These are phyloP conservation scores for Eucalyptus microcorys DNA, from an alignment of 345 rosid genomes.

Conservation along the genomic window DNA sequence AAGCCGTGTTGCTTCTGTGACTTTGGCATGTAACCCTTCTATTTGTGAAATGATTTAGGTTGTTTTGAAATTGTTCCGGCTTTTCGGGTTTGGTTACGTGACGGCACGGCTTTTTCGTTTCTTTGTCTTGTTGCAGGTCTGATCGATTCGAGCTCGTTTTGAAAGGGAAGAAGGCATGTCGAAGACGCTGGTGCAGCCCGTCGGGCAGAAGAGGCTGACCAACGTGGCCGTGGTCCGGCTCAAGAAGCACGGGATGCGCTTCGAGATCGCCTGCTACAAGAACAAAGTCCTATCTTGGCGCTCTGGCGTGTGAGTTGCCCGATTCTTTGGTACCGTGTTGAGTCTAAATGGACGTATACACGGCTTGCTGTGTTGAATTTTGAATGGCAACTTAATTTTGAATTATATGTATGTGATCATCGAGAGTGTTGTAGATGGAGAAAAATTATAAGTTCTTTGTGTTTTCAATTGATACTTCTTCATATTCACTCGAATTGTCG, in stretches of 20 bases:
- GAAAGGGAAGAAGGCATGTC: constrained; percentile 34
- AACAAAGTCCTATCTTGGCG: constrained; percentile 99
- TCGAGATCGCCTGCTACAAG: constrained; percentile 97
- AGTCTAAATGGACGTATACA: background rate
- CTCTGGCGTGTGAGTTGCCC: constrained; percentile 61
- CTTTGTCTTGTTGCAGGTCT: background rate
- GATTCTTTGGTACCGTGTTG: background rate
- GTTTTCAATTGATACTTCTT: background rate
- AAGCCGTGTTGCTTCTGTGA: background rate
- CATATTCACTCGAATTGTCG: background rate
- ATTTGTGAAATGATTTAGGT: background rate
- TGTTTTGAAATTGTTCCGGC: background rate
- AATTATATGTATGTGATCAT: background rate
- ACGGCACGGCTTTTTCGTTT: background rate
- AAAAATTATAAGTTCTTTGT: background rate
- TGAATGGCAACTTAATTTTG: background rate
- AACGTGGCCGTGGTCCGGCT: constrained; percentile 93
- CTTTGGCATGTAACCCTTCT: background rate
- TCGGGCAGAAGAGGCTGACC: constrained; percentile 91
- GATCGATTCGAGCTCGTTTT: background rate
- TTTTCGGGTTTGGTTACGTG: background rate
- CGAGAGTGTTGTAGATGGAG: background rate
- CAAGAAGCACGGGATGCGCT: constrained; percentile 78
- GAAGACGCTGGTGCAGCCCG: constrained; percentile 68
- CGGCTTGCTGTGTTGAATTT: background rate